Conservation (phyloP, 805 yeast genomes). For the Zygoascus ofunaensis region DNA sequence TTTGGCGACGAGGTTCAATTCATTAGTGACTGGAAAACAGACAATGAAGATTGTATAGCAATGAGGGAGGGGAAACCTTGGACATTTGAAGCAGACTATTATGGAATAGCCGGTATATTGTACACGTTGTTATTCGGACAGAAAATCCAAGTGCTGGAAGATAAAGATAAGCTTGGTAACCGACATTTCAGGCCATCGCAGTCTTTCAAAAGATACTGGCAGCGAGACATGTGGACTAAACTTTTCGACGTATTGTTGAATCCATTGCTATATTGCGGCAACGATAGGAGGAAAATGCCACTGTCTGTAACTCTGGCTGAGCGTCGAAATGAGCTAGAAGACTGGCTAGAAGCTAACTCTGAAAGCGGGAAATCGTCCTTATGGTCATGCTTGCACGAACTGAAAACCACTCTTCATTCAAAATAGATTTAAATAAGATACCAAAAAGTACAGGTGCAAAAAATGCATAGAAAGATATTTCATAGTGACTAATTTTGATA, state of each 20-base stretch:
- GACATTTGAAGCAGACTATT: slow-evolving; percentile 76
- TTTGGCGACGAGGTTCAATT: slow-evolving; percentile 46
- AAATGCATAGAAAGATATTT: not conserved
- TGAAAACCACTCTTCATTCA: slow-evolving; percentile 7
- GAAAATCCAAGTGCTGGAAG: slow-evolving; percentile 40
- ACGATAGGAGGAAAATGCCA: slow-evolving; percentile 30
- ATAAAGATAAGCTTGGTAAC: slow-evolving; percentile 14
- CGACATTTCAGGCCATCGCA: slow-evolving; percentile 32
- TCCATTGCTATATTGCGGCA: slow-evolving; percentile 31
- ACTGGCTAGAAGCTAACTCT: slow-evolving; percentile 31
- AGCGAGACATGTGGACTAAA: slow-evolving; percentile 56
- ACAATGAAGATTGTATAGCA: slow-evolving; percentile 65
- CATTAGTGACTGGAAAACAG: slow-evolving; percentile 49
- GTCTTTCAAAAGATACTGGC: slow-evolving; percentile 67
- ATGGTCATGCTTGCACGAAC: slow-evolving; percentile 14
- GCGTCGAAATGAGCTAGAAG: slow-evolving; percentile 34
- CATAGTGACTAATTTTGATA: not conserved
- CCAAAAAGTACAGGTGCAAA: not conserved
- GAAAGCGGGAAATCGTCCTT: slow-evolving; percentile 19
- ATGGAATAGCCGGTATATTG: slow-evolving; percentile 66
- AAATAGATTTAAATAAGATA: slow-evolving; percentile 5
- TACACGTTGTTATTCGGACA: slow-evolving; percentile 68
- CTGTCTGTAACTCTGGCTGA: slow-evolving; percentile 30
- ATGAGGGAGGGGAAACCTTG: slow-evolving; percentile 53
- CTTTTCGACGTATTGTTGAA: slow-evolving; percentile 58